Evolutionary conservation across 2,329 filamentous ascomycete species (phyloP).

Genomic region (Nemania diffusa): DNA sequence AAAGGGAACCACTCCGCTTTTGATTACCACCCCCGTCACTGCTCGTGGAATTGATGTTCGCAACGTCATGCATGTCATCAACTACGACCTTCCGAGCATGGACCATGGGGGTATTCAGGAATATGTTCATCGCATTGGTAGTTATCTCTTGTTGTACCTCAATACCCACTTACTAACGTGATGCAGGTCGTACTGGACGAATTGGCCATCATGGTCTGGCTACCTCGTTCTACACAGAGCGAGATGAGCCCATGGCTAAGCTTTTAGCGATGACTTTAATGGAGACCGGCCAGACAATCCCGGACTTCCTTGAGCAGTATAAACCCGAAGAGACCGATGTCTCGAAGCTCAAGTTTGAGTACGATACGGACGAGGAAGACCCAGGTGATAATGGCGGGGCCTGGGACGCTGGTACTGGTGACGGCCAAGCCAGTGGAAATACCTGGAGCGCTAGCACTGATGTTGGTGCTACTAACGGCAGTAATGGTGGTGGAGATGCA

Average conservation of each 20-base stretch:
- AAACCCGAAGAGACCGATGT: constrained; percentile 65
- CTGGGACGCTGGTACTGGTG: constrained; percentile 35
- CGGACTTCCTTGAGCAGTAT: constrained; percentile 79
- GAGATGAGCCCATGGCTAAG: constrained; percentile 76
- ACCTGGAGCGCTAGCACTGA: constrained; percentile 8
- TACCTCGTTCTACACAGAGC: constrained; percentile 87
- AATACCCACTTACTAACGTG: constrained; percentile 26
- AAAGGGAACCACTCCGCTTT: constrained; percentile 76
- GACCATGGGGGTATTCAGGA: constrained; percentile 89
- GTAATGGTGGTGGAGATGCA: constrained; percentile 4
- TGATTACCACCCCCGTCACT: constrained; percentile 87
- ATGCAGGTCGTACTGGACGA: constrained; percentile 84
- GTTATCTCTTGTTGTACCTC: constrained; percentile 43
- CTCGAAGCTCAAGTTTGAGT: constrained; percentile 64
- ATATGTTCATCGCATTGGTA: constrained; percentile 94
- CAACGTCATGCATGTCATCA: constrained; percentile 91
- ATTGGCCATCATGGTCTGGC: constrained; percentile 89
- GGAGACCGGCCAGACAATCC: constrained; percentile 81
- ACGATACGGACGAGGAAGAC: constrained; percentile 62
- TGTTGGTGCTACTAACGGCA: not conserved
- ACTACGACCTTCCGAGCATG: constrained; percentile 83
- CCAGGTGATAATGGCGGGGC: constrained; percentile 32
- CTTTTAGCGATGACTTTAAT: constrained; percentile 83
- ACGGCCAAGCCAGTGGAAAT: constrained; percentile 7
- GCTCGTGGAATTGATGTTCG: constrained; percentile 90